Percentiles rank a stretch among this genome's conserved stretches.
Conservation (phyloP, 129 eudicot genomes). For the Flaveria trinervia region DNA sequence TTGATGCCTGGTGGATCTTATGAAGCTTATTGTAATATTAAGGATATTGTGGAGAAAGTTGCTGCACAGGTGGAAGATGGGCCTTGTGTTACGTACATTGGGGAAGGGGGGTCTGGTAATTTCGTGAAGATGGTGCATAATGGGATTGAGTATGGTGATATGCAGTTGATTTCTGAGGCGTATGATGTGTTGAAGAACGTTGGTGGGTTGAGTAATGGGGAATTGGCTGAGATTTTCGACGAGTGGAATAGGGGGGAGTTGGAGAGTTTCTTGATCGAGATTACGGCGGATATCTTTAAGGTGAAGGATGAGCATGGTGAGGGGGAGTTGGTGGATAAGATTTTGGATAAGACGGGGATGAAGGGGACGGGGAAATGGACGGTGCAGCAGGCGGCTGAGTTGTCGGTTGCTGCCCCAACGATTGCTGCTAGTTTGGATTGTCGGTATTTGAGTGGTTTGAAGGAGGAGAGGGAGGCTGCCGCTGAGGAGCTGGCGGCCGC, state of each 20-base stretch:
- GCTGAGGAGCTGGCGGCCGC: conserved; percentile 46
- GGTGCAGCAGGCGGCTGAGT: conserved; percentile 96
- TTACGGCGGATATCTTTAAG: conserved; percentile 77
- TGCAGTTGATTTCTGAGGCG: conserved; percentile 91
- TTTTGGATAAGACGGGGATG: conserved; percentile 95
- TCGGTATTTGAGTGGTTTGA: conserved; percentile 85
- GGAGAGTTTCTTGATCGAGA: conserved; percentile 87
- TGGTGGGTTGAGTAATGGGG: conserved; percentile 62
- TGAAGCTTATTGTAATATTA: conserved; percentile 63
- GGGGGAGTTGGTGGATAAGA: conserved; percentile 83
- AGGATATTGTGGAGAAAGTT: conserved; percentile 63
- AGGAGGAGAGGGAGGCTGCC: conserved; percentile 75
- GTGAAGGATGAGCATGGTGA: conserved; percentile 66
- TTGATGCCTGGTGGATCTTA: conserved; percentile 91
- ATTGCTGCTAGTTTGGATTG: conserved; percentile 84
- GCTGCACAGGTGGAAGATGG: conserved; percentile 96
- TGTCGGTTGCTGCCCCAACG: conserved; percentile 80
- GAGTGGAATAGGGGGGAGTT: conserved; percentile 94
- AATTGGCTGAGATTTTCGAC: conserved; percentile 68
- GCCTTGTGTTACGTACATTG: conserved; percentile 89
- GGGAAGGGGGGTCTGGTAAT: conserved; percentile 89
- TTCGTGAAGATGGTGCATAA: conserved; percentile 95
- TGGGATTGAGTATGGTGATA: conserved; percentile 96
- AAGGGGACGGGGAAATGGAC: conserved; percentile 99
- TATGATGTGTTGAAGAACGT: conserved; percentile 81